phyloP scores from a whole-genome alignment of 805 yeast species.

The Saccharomycopsis sp. region DNA sequence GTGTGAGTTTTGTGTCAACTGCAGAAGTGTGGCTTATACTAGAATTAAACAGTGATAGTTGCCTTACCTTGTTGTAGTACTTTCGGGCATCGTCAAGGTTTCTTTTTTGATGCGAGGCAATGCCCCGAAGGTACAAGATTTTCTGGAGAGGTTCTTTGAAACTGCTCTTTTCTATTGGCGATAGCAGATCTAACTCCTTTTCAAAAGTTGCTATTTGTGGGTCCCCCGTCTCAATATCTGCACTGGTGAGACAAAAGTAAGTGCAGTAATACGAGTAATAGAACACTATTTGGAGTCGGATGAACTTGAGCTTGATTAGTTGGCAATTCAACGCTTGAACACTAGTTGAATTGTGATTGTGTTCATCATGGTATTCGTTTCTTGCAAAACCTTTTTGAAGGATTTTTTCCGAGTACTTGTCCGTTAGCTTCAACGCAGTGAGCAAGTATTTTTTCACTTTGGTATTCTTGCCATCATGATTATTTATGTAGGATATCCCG shows the following conservation, averaged over 20 bases:
- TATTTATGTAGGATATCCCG: conserved; percentile 14
- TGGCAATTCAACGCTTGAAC: conserved; percentile 6
- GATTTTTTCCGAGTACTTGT: conserved; percentile 7
- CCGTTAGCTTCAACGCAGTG: conserved; percentile 12
- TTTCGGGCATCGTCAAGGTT: conserved; percentile 7
- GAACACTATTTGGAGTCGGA: conserved; percentile 15
- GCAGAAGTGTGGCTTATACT: background rate
- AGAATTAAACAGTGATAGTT: background rate
- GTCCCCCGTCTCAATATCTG: background rate
- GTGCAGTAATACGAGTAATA: conserved; percentile 11
- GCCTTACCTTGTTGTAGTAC: conserved; percentile 7
- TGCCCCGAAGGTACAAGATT: conserved; percentile 11
- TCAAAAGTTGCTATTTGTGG: conserved; percentile 1
- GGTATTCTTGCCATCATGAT: conserved; percentile 10
- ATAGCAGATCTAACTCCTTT: conserved; percentile 3
- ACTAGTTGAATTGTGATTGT: too few relatives aligned
- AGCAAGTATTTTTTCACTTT: conserved; percentile 14
- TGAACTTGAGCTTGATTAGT: conserved; percentile 9
- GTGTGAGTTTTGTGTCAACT: conserved; percentile 4
- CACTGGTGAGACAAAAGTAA: conserved; percentile 6
- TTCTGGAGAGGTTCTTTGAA: conserved; percentile 13
- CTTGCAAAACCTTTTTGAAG: conserved; percentile 3
- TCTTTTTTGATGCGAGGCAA: conserved; percentile 14
- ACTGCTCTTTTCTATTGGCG: conserved; percentile 7
- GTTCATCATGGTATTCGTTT: background rate